Conservation (phyloP, 2,329 filamentous ascomycete genomes). For the Pseudogymnoascus sp. region DNA sequence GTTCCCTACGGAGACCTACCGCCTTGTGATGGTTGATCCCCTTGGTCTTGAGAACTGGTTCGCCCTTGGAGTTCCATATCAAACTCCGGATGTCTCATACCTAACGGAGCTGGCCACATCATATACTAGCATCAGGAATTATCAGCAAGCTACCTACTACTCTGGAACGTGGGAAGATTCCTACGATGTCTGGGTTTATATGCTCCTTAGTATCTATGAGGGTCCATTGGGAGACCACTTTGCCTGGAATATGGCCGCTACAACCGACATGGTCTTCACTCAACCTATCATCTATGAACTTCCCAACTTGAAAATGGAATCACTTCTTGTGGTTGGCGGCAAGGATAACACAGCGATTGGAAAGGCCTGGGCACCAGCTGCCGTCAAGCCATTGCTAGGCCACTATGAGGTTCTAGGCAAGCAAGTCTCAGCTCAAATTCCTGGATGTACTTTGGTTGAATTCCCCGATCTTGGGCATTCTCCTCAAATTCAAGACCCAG, state of each 20-base stretch:
- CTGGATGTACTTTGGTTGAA: slow-evolving; percentile 37
- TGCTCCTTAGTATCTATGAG: slow-evolving; percentile 44
- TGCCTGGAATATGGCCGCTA: slow-evolving; percentile 12
- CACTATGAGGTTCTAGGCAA: slow-evolving; percentile 43
- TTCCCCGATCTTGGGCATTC: slow-evolving; percentile 44
- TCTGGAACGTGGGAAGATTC: slow-evolving; percentile 37
- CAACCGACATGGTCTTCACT: slow-evolving; percentile 9
- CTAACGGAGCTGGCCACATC: slow-evolving; percentile 33
- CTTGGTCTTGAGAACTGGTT: slow-evolving; percentile 22
- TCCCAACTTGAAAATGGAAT: slow-evolving; percentile 11
- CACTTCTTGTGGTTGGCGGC: slow-evolving; percentile 12
- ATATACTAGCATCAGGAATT: slow-evolving; percentile 36
- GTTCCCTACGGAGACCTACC: slow-evolving; percentile 37
- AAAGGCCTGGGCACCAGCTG: slow-evolving; percentile 38
- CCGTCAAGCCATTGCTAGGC: slow-evolving; percentile 38
- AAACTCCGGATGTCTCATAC: slow-evolving; percentile 34
- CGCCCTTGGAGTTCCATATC: slow-evolving; percentile 37
- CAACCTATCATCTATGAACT: slow-evolving; percentile 11
- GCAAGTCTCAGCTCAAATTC: slow-evolving; percentile 37
- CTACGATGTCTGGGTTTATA: slow-evolving; percentile 47
- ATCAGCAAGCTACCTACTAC: slow-evolving; percentile 42
- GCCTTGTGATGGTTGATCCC: slow-evolving; percentile 42
- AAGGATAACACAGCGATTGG: slow-evolving; percentile 41
- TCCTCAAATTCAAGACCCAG: slow-evolving; percentile 45
- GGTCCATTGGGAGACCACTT: slow-evolving; percentile 27